Evolutionary conservation across 2,329 filamentous ascomycete species (phyloP), one percentile per base, ranked within the genome.

Genomic region (Penicillium corylophilum): DNA sequence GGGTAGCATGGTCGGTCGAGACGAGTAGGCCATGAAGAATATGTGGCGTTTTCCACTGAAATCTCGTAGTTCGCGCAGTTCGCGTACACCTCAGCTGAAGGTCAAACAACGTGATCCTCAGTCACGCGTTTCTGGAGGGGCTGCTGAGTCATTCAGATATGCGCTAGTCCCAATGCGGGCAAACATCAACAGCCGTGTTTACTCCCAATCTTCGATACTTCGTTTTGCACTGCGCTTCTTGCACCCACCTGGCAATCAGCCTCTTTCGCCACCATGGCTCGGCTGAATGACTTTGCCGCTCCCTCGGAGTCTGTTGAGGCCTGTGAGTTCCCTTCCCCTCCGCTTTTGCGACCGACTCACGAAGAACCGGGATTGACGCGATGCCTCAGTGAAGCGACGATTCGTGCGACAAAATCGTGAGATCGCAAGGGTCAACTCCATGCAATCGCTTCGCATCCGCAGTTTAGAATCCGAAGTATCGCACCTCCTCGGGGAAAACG

Each of bases 401-500:
- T 86, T 86, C 64, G 76, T 86, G 56, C 74, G 84, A 49, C 84
- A 87, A 66, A 87, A 87, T 65, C 81, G 84, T 60, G 84, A 87
- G 65, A 81, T 87, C 52, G 83, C 83, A 52, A 78, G 81, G 58
- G 81, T 77, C 54, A 86, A 87, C 64, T 86, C 84, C 6, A 79
- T 78, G 49, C 84, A 87, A 66, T 85, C 82, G 4, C 74, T 85
- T 44, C 82, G 82, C 43, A 86, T 87, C 53, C 82, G 84, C 52
- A 80, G 75, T 50, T 76, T 87, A 45, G 83, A 87, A 65, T 75
- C 77, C n/a, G 83, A 87, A 63, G 76, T 82, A 35, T 79, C 81
- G 35, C 77, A 82, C 44, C 73, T 87, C 9, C 74, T 85, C 36
- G 74, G 79, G 24, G 82, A 86, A 53, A 86, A 86, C 59, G 72